These are phyloP conservation scores for Elsinoe necatrix DNA, from an alignment of 2,329 filamentous ascomycete species.

Conservation along the genomic window DNA sequence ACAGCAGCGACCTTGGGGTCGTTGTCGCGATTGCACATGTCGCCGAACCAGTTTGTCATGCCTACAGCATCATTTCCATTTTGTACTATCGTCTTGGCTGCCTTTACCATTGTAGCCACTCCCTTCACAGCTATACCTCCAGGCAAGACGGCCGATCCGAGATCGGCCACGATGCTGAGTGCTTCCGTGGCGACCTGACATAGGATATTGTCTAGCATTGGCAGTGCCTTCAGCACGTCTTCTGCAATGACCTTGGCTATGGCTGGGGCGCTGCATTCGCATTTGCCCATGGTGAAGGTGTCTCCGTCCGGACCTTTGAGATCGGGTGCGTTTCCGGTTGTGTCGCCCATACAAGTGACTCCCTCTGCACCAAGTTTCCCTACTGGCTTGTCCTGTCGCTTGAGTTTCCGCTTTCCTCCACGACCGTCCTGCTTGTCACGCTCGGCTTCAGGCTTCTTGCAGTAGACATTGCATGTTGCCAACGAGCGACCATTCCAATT, in stretches of 20 bases:
- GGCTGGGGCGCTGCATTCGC: not conserved
- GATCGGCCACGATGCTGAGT: not conserved
- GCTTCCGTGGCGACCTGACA: not conserved
- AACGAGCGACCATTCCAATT: not conserved
- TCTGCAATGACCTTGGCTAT: not conserved
- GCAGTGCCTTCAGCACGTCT: not conserved
- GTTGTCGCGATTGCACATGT: not conserved
- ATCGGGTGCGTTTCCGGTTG: not conserved
- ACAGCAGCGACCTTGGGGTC: slow-evolving; percentile 2
- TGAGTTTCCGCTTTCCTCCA: not conserved
- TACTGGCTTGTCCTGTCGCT: not conserved
- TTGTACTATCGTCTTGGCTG: not conserved
- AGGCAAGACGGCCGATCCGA: not conserved
- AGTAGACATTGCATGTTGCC: not conserved
- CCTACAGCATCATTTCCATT: not conserved
- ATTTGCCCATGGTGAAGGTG: not conserved
- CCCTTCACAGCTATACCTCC: not conserved
- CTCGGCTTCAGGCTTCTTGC: not conserved
- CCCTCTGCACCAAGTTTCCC: not conserved
- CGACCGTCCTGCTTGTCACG: not conserved
- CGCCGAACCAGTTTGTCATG: not conserved
- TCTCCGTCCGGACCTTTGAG: not conserved
- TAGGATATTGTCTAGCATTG: not conserved
- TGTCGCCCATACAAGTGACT: not conserved
- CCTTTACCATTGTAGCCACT: not conserved